These are phyloP conservation scores for Chlamydomonas applanata DNA, from an alignment of 139 green algal species.

Conservation along the genomic window DNA sequence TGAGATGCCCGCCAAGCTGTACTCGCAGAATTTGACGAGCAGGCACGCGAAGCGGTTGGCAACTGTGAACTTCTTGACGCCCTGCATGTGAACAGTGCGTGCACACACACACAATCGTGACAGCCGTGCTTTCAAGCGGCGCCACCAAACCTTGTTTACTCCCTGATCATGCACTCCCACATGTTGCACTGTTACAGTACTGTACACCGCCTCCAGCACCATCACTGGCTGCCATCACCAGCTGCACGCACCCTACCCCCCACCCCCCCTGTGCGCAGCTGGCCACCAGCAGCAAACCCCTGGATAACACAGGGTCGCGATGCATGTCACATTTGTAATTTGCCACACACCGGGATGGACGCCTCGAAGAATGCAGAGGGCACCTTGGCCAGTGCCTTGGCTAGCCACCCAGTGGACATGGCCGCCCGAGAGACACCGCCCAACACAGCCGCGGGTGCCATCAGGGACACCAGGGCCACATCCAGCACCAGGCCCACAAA, in stretches of 20 bases:
- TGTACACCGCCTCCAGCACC: no score
- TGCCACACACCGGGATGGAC: constrained; percentile 21
- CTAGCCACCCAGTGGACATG: constrained; percentile 25
- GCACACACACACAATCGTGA: no score
- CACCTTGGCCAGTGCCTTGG: constrained; percentile 45
- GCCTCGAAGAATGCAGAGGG: constrained; percentile 78
- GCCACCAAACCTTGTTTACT: no score
- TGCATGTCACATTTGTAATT: neutral
- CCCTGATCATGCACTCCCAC: no score
- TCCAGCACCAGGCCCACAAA: constrained; percentile 84
- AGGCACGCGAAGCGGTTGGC: constrained; percentile 59
- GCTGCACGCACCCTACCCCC: no score
- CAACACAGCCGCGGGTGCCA: constrained; percentile 81
- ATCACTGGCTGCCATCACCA: no score
- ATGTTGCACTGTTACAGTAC: no score
- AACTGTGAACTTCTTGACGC: constrained; percentile 56
- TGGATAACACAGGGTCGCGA: neutral
- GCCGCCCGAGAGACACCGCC: constrained; percentile 39
- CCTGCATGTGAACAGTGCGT: constrained; percentile 12
- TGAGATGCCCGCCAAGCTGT: constrained; percentile 80
- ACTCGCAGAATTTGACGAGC: constrained; percentile 84
- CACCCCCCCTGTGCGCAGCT: no score
- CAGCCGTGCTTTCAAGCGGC: no score
- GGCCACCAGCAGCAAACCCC: no score
- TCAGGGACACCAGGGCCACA: constrained; percentile 84